A percentile compares a stretch with the other conserved stretches of the same genome.
Evolutionary conservation across 306 rosid genomes (phyloP).

Genomic region (Macrotyloma uniflorum): DNA sequence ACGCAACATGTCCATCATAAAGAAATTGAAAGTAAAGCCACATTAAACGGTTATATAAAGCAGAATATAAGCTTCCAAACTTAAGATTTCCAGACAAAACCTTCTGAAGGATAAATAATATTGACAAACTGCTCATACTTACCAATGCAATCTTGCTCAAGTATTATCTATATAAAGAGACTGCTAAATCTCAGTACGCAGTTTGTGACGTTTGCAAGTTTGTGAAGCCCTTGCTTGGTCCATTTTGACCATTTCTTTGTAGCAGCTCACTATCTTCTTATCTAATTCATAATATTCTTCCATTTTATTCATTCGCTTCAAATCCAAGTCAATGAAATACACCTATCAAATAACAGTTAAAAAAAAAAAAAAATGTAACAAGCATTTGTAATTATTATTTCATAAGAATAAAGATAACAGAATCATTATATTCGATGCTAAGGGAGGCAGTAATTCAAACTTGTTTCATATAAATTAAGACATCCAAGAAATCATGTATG

Average conservation of each 20-base stretch:
- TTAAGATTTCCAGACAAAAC: slow-evolving; percentile 14
- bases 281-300: slow-evolving; percentile 87
- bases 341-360: slow-evolving; percentile 55
- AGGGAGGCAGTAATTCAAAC: slow-evolving; percentile 17
- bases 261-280: slow-evolving; percentile 80
- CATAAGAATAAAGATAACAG: slow-evolving; percentile 10
- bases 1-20: neutral
- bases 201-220: slow-evolving; percentile 39
- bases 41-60: neutral
- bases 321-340: slow-evolving; percentile 83
- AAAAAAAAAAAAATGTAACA: slow-evolving; percentile 31
- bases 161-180: slow-evolving; percentile 45
- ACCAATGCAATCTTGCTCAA: slow-evolving; percentile 40
- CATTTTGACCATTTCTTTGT: slow-evolving; percentile 57
- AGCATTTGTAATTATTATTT: slow-evolving; percentile 29
- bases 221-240: slow-evolving; percentile 48
- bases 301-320: slow-evolving; percentile 84
- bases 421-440: slow-evolving; percentile 7
- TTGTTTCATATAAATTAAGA: neutral
- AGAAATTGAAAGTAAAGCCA: neutral
- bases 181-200: slow-evolving; percentile 37
- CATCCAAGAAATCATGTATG: slow-evolving; percentile 11
- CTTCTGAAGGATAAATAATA: slow-evolving; percentile 30
- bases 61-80: slow-evolving; percentile 21
- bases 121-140: slow-evolving; percentile 28